Evolutionary conservation across 768 basidiomycete genomes (phyloP).

Genomic region (Symmetrospora coprosmae): DNA sequence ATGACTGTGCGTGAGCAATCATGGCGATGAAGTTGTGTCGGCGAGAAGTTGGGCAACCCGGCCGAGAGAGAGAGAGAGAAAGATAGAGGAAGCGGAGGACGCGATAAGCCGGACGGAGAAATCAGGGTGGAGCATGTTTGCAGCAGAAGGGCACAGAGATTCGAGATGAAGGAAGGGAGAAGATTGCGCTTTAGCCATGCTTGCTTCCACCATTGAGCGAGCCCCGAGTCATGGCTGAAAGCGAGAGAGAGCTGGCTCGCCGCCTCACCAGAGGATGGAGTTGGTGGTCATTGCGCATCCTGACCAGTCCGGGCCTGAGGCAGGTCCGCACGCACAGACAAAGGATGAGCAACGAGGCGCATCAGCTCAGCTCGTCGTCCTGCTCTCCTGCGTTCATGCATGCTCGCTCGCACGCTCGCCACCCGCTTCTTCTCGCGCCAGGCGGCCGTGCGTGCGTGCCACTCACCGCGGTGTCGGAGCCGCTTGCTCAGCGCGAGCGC

Average conservation of each 20-base stretch:
- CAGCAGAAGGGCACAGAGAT: no score
- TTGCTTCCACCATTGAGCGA: background rate
- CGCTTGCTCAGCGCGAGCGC: conserved; percentile 29
- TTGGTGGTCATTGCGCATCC: conserved; percentile 58
- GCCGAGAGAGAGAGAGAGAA: background rate
- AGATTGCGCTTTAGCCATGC: background rate
- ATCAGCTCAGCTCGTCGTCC: no score
- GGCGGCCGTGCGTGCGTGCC: no score
- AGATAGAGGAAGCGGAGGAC: background rate
- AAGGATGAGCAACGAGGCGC: conserved; percentile 35
- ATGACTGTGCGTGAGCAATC: no score
- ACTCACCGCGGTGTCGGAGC: conserved; percentile 20
- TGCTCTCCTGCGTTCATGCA: no score
- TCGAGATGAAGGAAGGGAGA: no score
- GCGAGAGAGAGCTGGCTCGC: no score
- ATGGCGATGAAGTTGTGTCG: no score
- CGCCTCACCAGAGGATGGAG: conserved; percentile 64
- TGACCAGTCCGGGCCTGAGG: conserved; percentile 97
- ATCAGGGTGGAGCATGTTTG: no score
- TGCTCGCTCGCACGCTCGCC: no score
- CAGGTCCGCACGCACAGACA: conserved; percentile 81
- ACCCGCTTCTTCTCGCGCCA: background rate
- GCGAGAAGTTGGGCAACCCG: no score
- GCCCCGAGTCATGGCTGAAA: background rate
- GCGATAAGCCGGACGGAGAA: no score